A percentile compares a stretch with the other conserved stretches of the same genome.
phyloP scores from a whole-genome alignment of 805 yeast species.

The Sugiyamaella lignohabitans region DNA sequence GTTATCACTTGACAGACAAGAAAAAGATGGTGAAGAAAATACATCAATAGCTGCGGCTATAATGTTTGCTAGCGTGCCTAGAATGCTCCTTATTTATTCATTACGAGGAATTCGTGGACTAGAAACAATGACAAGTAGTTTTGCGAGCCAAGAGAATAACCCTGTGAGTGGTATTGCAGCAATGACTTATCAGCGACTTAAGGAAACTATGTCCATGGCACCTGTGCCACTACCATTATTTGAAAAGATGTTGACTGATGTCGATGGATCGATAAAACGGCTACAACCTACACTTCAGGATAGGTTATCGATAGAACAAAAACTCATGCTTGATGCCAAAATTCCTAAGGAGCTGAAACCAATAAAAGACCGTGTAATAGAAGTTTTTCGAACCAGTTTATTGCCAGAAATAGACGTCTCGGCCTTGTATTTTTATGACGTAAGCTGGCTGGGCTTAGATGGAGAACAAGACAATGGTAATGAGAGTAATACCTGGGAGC shows the following conservation, averaged over 20 bases:
- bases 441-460: constrained; percentile 53
- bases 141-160: constrained; percentile 20
- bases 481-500: background rate
- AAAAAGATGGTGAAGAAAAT: constrained; percentile 5
- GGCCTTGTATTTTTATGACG: constrained; percentile 56
- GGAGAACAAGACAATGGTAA: constrained; percentile 28
- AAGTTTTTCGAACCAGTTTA: constrained; percentile 40
- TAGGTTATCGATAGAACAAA: constrained; percentile 52
- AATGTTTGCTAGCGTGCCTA: constrained; percentile 31
- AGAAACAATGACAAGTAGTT: constrained; percentile 25
- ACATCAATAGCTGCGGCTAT: constrained; percentile 28
- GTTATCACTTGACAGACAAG: constrained; percentile 15
- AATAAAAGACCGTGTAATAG: constrained; percentile 36
- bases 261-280: constrained; percentile 34
- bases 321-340: constrained; percentile 53
- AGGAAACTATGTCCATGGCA: constrained; percentile 22
- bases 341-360: constrained; percentile 41
- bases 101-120: constrained; percentile 36
- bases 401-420: constrained; percentile 44
- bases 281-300: constrained; percentile 28
- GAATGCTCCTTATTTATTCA: constrained; percentile 32
- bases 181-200: constrained; percentile 25
- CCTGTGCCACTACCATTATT: constrained; percentile 30
- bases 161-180: constrained; percentile 26
- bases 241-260: constrained; percentile 34